Percentiles rank a stretch among this genome's conserved stretches.
Evolutionary conservation across 2,329 filamentous ascomycete species (phyloP).

Genomic region (Colletotrichum sp.): DNA sequence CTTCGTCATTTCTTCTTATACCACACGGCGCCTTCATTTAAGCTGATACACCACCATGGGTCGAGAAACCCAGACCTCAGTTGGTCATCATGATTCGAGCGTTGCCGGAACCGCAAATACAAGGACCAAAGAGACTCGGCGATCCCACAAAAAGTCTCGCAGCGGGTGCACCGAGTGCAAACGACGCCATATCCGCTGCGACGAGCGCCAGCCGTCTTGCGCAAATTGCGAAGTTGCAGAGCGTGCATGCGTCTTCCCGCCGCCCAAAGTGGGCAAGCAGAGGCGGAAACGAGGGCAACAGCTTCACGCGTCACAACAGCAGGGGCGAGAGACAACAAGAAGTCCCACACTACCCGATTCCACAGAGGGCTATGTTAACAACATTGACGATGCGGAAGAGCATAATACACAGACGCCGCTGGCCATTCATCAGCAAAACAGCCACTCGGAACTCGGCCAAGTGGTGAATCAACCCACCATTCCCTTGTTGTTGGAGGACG

Average conservation of each 20-base stretch:
- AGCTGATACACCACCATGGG: background rate
- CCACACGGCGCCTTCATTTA: background rate
- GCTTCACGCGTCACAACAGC: background rate
- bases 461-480: background rate
- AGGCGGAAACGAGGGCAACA: background rate
- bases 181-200: background rate
- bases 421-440: background rate
- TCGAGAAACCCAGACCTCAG: background rate
- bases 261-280: background rate
- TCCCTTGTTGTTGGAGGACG: background rate
- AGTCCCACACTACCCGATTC: background rate
- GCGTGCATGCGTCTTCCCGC: background rate
- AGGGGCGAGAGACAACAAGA: background rate
- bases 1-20: background rate
- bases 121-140: background rate
- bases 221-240: background rate
- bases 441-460: background rate
- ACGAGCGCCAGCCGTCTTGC: background rate
- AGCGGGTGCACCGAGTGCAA: background rate
- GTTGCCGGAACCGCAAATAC: background rate
- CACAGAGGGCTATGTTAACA: background rate
- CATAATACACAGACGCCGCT: background rate
- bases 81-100: background rate
- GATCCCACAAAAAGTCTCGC: background rate
- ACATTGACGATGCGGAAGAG: background rate